Percentiles rank a stretch among this genome's conserved stretches.
Conservation (phyloP, 441 rosid species). For the Populus trichocarpa region DNA sequence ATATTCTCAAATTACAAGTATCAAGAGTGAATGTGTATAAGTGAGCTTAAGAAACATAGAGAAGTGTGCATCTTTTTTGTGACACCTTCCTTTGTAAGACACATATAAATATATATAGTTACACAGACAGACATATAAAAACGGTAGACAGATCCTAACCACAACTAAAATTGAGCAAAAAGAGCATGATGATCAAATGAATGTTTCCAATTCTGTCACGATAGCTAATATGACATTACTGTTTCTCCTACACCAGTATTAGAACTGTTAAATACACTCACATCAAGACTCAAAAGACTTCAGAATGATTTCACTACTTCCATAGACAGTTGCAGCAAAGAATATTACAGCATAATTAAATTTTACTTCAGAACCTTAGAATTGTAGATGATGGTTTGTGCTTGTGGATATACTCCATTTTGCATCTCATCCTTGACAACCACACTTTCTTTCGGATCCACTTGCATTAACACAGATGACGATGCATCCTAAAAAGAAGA, state of each 20-base stretch:
- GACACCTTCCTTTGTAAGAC: background rate
- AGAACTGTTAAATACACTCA: background rate
- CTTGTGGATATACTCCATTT: slow-evolving; percentile 39
- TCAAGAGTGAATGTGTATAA: background rate
- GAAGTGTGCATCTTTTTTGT: background rate
- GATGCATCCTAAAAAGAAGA: slow-evolving; percentile 21
- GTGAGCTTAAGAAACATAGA: background rate
- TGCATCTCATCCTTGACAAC: slow-evolving; percentile 29
- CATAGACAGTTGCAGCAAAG: background rate
- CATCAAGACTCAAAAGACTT: background rate
- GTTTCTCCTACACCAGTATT: background rate
- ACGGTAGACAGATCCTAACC: background rate
- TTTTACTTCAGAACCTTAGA: slow-evolving; percentile 37
- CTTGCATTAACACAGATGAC: slow-evolving; percentile 26
- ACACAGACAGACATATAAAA: background rate
- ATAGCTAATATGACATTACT: background rate
- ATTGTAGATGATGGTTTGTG: slow-evolving; percentile 33
- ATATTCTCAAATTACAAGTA: background rate
- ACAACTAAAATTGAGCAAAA: background rate
- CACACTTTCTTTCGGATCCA: slow-evolving; percentile 34
- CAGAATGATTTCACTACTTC: background rate
- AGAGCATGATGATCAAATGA: background rate
- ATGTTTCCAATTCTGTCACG: background rate
- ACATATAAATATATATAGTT: background rate
- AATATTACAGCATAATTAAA: slow-evolving; percentile 6